A percentile compares a stretch with the other conserved stretches of the same genome.
phyloP scores from a whole-genome alignment of 495 filamentous ascomycete species.

The Aspergillus baeticus region DNA sequence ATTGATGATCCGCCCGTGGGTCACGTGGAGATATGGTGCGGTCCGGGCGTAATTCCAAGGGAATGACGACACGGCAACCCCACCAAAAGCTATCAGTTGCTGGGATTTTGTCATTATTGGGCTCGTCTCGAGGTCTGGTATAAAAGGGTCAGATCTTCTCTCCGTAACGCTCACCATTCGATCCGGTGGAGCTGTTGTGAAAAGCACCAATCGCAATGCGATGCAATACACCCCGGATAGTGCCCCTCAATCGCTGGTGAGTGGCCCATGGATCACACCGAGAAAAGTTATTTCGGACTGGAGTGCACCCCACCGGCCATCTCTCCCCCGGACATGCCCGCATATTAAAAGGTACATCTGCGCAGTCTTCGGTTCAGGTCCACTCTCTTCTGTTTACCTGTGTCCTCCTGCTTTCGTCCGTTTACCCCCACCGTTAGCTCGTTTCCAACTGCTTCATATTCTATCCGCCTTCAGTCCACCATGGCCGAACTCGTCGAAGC shows the following conservation, averaged over 20 bases:
- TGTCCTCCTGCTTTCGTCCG: conserved; percentile 15
- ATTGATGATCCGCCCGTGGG: conserved; percentile 1
- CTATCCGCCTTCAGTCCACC: conserved; percentile 28
- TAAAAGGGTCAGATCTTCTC: neutral
- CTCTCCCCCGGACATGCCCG: conserved; percentile 15
- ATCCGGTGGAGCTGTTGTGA: neutral
- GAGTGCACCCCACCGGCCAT: conserved; percentile 8
- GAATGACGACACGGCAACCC: conserved; percentile 20
- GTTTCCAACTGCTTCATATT: conserved; percentile 1
- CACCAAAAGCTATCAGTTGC: neutral
- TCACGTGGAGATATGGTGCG: neutral
- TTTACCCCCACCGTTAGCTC: conserved; percentile 16
- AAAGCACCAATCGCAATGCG: conserved; percentile 11
- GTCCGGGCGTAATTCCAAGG: neutral
- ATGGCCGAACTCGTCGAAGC: conserved; percentile 60
- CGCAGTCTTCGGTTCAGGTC: conserved; percentile 17
- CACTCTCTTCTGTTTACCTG: conserved; percentile 4
- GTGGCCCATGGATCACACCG: conserved; percentile 18
- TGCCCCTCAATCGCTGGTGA: conserved; percentile 11
- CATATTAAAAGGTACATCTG: conserved; percentile 10
- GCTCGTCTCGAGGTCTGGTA: neutral
- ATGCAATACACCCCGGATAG: conserved; percentile 5
- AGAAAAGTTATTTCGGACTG: conserved; percentile 12
- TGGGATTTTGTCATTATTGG: neutral
- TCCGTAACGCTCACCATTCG: neutral